These are phyloP conservation scores for Macrophomina tecta DNA, from an alignment of 2,329 filamentous ascomycete species.

Conservation along the genomic window DNA sequence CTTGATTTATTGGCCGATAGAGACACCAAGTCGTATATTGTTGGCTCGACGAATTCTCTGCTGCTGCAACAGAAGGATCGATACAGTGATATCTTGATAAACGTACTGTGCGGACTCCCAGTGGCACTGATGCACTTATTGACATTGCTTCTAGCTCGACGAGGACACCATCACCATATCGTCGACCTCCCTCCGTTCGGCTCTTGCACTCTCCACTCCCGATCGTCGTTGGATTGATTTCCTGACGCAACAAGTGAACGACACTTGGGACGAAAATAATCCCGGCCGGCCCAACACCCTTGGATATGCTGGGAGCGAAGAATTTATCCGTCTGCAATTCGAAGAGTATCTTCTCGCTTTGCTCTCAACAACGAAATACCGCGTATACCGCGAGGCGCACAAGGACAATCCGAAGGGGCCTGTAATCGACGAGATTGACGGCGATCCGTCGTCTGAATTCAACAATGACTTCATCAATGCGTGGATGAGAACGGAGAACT, in stretches of 20 bases:
- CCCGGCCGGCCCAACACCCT: conserved; percentile 90
- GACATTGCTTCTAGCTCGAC: conserved; percentile 65
- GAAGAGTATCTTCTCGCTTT: conserved; percentile 94
- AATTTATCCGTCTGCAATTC: conserved; percentile 96
- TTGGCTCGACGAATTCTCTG: conserved; percentile 94
- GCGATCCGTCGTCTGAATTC: conserved; percentile 86
- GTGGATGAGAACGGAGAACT: conserved; percentile 90
- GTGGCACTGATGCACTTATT: neutral
- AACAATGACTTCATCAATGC: conserved; percentile 82
- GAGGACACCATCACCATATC: conserved; percentile 85
- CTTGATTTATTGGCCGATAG: conserved; percentile 92
- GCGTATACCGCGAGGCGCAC: conserved; percentile 56
- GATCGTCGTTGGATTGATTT: conserved; percentile 97
- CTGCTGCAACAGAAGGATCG: conserved; percentile 92
- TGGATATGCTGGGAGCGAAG: conserved; percentile 93
- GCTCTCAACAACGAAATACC: conserved; percentile 88
- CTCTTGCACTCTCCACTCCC: conserved; percentile 79
- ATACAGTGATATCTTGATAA: conserved; percentile 95
- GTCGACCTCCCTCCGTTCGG: conserved; percentile 76
- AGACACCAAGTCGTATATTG: conserved; percentile 95
- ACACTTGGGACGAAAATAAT: conserved; percentile 94
- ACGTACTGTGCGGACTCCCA: conserved; percentile 52
- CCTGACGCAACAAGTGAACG: conserved; percentile 88
- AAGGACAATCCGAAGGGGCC: conserved; percentile 63
- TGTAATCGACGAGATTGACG: conserved; percentile 65